Evolutionary conservation across 2,329 filamentous ascomycete species (phyloP).

Genomic region (Sclerotinia sclerotiorum): DNA sequence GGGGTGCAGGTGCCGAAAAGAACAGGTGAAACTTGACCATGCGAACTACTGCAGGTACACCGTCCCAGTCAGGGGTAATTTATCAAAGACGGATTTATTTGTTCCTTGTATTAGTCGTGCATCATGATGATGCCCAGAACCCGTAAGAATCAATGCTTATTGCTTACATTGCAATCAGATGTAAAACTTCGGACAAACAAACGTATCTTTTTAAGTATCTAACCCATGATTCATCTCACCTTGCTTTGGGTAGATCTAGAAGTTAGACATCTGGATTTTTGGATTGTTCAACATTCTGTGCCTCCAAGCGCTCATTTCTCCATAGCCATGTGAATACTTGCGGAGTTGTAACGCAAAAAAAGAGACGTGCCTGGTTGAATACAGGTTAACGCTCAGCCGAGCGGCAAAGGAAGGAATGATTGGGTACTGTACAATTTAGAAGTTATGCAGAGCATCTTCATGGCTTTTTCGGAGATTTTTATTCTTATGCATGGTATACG

Average conservation of each 20-base stretch:
- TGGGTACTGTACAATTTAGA: background rate
- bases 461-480: background rate
- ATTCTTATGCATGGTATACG: too few relatives aligned
- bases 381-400: slow-evolving; percentile 1
- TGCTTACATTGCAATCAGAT: slow-evolving; percentile 10
- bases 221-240: background rate
- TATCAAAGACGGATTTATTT: background rate
- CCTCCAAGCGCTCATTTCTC: background rate
- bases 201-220: background rate
- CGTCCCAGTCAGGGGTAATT: slow-evolving; percentile 17
- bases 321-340: background rate
- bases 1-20: slow-evolving; percentile 10
- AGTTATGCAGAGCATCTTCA: slow-evolving; percentile 8
- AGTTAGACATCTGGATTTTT: background rate
- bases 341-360: background rate
- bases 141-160: slow-evolving; percentile 17
- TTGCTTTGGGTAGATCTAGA: background rate
- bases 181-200: slow-evolving; percentile 1
- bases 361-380: background rate
- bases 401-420: slow-evolving; percentile 18
- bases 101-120: slow-evolving; percentile 16
- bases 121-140: slow-evolving; percentile 14
- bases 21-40: slow-evolving; percentile 18
- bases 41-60: slow-evolving; percentile 23
- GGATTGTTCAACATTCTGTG: background rate